Base-by-base conservation (phyloP, 192 early-diverging fungal species). In the Backusella morwellensis region DNA sequence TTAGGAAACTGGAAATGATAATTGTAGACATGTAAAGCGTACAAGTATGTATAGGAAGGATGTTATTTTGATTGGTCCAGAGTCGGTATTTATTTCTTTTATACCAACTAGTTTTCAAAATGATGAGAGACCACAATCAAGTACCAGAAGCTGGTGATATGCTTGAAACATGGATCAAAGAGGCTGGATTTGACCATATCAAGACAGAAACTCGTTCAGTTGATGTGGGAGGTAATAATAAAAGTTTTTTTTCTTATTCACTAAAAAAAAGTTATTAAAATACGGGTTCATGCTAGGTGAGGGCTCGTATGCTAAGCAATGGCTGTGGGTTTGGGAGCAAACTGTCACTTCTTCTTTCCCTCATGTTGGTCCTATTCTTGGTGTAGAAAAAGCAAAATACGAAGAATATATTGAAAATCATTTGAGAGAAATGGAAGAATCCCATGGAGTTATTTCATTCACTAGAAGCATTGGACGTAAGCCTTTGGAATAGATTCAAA, bases 1-100 rank as follows among this genome's bases (percentile, higher is more conserved):
- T 38, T 70, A 70, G 68, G 68, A 70, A 70, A 70, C 68, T 8
- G 68, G 68, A 70, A 70, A 70, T 70, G 35, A 70, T 12, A 38
- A 3, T 38, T 70, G 68, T 70, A 38, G 3, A 23, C 23, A 38
- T 41, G 68, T 70, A 70, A 40, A 40, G 35, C 35, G n/a, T 6
- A 38, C 68, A 23, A 38, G 68, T 70, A 36, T n/a, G 68, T n/a
- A 63, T 26, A 14, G 4, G 5, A 40, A 35, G 40, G 40, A 35
- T 3, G 7, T n/a, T 69, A 21, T 69, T 21, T 69, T 69, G 9
- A 38, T 8, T 21, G n/a, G 8, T 23, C 9, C 8, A 9, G 8
- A 11, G 26, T n/a, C 21, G n/a, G 19, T 69, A 21, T 38, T n/a
- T 40, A 38, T 40, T 21, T 36, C 19, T 69, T 38, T 11, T 69